A percentile compares a stretch with the other conserved stretches of the same genome.
Conservation (phyloP, 1,284 basidiomycete species). For the Entoloma clypeatum region DNA sequence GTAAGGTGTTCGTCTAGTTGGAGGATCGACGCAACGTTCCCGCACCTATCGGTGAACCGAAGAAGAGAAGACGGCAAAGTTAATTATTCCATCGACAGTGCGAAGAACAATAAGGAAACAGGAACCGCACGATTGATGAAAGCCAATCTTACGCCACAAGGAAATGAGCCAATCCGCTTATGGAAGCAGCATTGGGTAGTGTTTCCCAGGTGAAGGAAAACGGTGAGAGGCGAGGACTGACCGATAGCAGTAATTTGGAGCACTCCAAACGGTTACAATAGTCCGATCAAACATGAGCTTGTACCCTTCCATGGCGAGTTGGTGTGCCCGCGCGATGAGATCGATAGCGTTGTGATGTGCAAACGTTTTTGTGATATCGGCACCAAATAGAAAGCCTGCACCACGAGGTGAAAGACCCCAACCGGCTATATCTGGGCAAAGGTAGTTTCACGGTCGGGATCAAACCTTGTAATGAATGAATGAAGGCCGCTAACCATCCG, state of each 20-base stretch:
- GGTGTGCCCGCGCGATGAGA: constrained; percentile 95
- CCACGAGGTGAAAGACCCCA: constrained; percentile 98
- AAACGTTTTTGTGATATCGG: constrained; percentile 88
- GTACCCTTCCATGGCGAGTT: constrained; percentile 98
- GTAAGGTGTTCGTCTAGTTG: constrained; percentile 88
- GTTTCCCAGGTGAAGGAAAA: constrained; percentile 6
- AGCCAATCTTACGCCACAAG: no score
- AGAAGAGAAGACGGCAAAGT: constrained; percentile 9
- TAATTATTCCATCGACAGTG: constrained; percentile 1
- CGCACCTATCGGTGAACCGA: constrained; percentile 58
- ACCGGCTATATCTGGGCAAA: constrained; percentile 69
- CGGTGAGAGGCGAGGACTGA: constrained; percentile 34
- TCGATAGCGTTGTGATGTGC: constrained; percentile 91
- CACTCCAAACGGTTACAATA: constrained; percentile 98
- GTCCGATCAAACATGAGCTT: constrained; percentile 96
- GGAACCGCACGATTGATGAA: no score
- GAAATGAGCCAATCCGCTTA: background rate
- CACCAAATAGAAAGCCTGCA: constrained; percentile 94
- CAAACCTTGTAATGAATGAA: background rate
- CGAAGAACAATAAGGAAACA: constrained; percentile 2
- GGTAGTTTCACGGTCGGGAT: constrained; percentile 5
- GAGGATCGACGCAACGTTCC: constrained; percentile 91
- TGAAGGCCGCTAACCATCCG: constrained; percentile 69
- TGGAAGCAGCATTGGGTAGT: constrained; percentile 5
- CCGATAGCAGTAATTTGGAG: constrained; percentile 98